phyloP scores from a whole-genome alignment of 139 green algal genomes.

The Volvox africanus region DNA sequence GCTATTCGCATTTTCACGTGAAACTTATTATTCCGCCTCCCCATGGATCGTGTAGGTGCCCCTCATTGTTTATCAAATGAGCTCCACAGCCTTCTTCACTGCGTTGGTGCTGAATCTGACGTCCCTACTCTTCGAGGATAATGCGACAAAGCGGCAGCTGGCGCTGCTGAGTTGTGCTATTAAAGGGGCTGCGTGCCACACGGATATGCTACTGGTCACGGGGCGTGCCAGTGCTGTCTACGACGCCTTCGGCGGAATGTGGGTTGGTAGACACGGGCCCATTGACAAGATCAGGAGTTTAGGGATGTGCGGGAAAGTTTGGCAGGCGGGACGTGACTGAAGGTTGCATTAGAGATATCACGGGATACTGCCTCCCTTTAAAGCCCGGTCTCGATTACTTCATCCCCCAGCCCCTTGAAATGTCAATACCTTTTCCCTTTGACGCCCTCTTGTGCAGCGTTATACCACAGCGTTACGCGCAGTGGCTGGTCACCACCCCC shows the following conservation, averaged over 20 bases:
- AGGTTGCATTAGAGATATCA: no score
- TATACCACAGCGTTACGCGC: conserved; percentile 58
- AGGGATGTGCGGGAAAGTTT: background rate
- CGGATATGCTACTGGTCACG: conserved; percentile 64
- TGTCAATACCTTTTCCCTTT: no score
- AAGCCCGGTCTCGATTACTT: no score
- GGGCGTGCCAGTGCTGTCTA: conserved; percentile 33
- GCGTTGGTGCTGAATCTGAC: conserved; percentile 69
- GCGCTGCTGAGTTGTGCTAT: conserved; percentile 67
- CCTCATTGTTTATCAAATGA: conserved; percentile 50
- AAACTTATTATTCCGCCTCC: no score
- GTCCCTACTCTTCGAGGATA: conserved; percentile 65
- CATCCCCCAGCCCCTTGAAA: no score
- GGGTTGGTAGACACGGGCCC: background rate
- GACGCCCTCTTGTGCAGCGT: conserved; percentile 12
- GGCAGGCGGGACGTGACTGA: background rate
- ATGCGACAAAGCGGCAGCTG: conserved; percentile 60
- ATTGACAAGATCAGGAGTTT: background rate
- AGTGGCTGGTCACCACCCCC: conserved; percentile 72
- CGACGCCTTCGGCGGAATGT: conserved; percentile 31
- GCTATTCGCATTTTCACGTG: no score
- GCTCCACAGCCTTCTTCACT: conserved; percentile 66
- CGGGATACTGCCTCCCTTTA: no score
- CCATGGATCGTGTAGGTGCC: conserved; percentile 29
- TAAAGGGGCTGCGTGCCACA: conserved; percentile 64